These are phyloP conservation scores for Talaromyces thailandensis DNA, from an alignment of 495 filamentous ascomycete species.

Conservation along the genomic window DNA sequence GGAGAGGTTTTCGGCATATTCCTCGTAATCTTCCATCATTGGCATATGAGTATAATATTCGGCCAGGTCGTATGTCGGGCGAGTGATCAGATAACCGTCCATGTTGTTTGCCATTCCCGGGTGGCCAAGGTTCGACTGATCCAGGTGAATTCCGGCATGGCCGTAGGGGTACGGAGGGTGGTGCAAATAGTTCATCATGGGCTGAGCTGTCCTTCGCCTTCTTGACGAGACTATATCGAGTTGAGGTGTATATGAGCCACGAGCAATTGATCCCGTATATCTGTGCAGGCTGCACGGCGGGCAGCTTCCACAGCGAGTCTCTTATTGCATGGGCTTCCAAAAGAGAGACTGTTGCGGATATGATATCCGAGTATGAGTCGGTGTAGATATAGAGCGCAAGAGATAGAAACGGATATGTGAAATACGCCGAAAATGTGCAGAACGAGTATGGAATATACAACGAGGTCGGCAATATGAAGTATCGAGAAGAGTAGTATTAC, in stretches of 20 bases:
- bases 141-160: conserved; percentile 30
- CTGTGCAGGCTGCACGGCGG: neutral
- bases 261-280: neutral
- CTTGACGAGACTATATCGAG: neutral
- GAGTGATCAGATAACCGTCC: conserved; percentile 35
- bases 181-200: conserved; percentile 36
- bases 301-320: conserved; percentile 7
- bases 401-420: conserved; percentile 8
- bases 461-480: conserved; percentile 2
- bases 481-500: neutral
- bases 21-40: conserved; percentile 39
- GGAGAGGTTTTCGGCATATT: conserved; percentile 42
- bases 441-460: neutral
- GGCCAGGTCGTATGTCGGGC: conserved; percentile 35
- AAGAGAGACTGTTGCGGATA: neutral
- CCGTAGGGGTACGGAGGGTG: conserved; percentile 31
- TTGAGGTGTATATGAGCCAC: neutral
- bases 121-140: conserved; percentile 32
- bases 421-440: neutral
- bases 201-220: neutral
- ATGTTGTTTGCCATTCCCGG: conserved; percentile 36
- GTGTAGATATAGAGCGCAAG: conserved; percentile 15
- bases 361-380: neutral
- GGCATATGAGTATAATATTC: conserved; percentile 38
- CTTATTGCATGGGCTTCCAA: conserved; percentile 4